Conservation (phyloP, 2,329 filamentous ascomycete genomes). For the Curvularia lunata region DNA sequence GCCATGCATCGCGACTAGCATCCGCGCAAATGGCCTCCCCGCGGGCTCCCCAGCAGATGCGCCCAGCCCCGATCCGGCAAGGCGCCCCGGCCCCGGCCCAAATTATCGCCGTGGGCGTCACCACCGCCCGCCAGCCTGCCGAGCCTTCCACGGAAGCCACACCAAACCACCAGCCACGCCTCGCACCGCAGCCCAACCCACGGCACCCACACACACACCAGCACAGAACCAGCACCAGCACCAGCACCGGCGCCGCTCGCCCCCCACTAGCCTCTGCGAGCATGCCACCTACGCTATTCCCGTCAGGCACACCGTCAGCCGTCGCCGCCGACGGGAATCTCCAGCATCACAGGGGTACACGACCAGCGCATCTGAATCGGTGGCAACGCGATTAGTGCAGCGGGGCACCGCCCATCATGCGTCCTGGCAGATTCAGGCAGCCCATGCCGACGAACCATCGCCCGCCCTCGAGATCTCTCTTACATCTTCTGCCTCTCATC, state of each 20-base stretch:
- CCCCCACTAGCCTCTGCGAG: background rate
- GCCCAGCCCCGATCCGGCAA: conserved; percentile 22
- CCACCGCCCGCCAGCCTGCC: no score
- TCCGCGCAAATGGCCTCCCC: conserved; percentile 31
- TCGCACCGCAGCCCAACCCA: conserved; percentile 5
- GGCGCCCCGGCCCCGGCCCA: conserved; percentile 25
- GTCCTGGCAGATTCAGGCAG: conserved; percentile 10
- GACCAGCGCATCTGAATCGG: conserved; percentile 23
- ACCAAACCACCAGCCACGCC: conserved; percentile 10
- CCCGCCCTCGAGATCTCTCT: conserved; percentile 11
- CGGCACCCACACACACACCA: no score
- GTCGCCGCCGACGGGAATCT: conserved; percentile 21
- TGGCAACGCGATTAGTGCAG: conserved; percentile 23
- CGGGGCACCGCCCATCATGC: conserved; percentile 21
- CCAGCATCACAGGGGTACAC: conserved; percentile 14
- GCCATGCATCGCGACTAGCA: conserved; percentile 26
- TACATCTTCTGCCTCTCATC: background rate
- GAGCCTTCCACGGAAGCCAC: conserved; percentile 7
- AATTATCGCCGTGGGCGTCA: conserved; percentile 31
- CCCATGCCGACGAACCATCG: conserved; percentile 20
- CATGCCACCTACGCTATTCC: background rate
- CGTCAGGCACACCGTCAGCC: background rate
- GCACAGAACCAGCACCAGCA: no score
- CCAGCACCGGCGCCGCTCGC: no score
- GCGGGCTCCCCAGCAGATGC: conserved; percentile 32